Percentiles rank a stretch among this genome's conserved stretches.
These are phyloP conservation scores for Nakazawaea ambrosiae DNA, from an alignment of 805 yeast genomes.

Conservation along the genomic window DNA sequence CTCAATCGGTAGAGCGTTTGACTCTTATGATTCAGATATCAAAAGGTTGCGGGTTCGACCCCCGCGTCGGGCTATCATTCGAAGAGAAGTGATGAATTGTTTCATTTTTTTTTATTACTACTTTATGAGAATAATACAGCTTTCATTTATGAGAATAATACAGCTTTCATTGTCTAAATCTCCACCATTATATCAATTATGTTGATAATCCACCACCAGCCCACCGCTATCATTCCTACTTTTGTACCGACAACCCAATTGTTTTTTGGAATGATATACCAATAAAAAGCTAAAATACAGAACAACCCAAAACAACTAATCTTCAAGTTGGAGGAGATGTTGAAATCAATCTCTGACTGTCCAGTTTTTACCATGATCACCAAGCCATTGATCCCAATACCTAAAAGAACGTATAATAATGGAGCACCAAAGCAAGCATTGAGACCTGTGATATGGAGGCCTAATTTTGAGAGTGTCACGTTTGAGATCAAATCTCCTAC, in stretches of 20 bases:
- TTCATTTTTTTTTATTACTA: constrained; percentile 5
- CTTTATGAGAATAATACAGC: not conserved
- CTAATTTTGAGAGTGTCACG: constrained; percentile 30
- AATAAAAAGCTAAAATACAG: constrained; percentile 29
- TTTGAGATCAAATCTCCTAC: constrained; percentile 48
- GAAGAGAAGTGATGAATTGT: no score
- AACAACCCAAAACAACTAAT: constrained; percentile 33
- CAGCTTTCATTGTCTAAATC: no score
- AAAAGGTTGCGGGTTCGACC: constrained; percentile 13
- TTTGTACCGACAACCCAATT: constrained; percentile 36
- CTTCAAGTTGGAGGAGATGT: constrained; percentile 29
- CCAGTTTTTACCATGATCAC: constrained; percentile 17
- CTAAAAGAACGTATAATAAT: constrained; percentile 37
- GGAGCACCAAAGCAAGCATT: constrained; percentile 53
- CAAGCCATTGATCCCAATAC: constrained; percentile 42
- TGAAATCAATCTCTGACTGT: constrained; percentile 22
- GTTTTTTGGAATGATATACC: constrained; percentile 35
- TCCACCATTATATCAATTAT: not conserved
- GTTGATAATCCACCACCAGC: constrained; percentile 23
- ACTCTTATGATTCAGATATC: constrained; percentile 11
- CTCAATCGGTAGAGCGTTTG: constrained; percentile 13
- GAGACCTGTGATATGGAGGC: constrained; percentile 36
- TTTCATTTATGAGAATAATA: not conserved
- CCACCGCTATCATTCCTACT: constrained; percentile 29
- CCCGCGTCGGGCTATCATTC: constrained; percentile 12